Percentiles rank a stretch among this genome's conserved stretches.
Evolutionary conservation across 192 early-diverging fungal species (phyloP).

Genomic region (Backusella liffmaniae): DNA sequence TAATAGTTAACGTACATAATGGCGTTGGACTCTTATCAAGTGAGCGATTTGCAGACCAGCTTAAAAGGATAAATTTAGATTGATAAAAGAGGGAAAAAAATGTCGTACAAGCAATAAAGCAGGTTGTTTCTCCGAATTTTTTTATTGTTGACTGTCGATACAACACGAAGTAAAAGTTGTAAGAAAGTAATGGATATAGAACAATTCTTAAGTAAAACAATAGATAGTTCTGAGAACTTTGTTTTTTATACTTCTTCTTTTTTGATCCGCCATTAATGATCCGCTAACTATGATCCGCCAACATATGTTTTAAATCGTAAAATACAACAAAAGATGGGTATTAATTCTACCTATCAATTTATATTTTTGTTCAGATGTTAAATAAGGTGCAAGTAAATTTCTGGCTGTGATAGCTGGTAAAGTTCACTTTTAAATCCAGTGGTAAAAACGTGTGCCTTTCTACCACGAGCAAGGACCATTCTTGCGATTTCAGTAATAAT

Average conservation of each 20-base stretch:
- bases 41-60: neutral
- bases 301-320: neutral
- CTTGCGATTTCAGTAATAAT: neutral
- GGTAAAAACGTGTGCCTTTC: neutral
- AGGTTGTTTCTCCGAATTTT: slow-evolving; percentile 1
- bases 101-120: neutral
- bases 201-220: neutral
- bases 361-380: neutral
- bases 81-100: neutral
- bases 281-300: neutral
- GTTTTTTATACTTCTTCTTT: neutral
- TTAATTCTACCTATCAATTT: slow-evolving; percentile 1
- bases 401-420: neutral
- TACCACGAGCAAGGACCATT: neutral
- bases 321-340: neutral
- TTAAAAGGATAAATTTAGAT: neutral
- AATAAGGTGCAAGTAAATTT: neutral
- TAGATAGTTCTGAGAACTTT: neutral
- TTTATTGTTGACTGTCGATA: neutral
- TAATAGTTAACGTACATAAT: neutral
- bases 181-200: neutral
- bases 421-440: neutral
- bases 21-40: neutral
- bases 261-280: neutral
- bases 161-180: neutral